phyloP scores from a whole-genome alignment of 2,329 filamentous ascomycete species.

The Apiospora malaysiana region DNA sequence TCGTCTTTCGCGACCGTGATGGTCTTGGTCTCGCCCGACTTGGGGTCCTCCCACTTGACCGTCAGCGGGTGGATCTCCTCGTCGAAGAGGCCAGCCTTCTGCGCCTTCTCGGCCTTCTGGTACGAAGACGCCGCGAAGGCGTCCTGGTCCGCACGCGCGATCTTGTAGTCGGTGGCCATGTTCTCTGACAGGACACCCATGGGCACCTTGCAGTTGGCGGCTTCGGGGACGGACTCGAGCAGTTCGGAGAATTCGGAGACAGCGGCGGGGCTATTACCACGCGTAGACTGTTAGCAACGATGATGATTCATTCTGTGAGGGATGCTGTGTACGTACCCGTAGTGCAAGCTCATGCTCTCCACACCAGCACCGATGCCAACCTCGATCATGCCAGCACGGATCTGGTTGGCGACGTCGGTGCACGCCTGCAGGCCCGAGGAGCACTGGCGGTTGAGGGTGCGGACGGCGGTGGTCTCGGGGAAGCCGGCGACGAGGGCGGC shows the following conservation, averaged over 20 bases:
- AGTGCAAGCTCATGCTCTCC: constrained; percentile 94
- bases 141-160: constrained; percentile 79
- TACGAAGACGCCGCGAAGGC: constrained; percentile 93
- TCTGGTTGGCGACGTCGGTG: constrained; percentile 92
- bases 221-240: constrained; percentile 79
- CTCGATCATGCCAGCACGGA: constrained; percentile 91
- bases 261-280: constrained; percentile 67
- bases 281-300: neutral
- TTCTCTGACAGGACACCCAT: constrained; percentile 94
- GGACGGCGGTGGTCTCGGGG: constrained; percentile 83
- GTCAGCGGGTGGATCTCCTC: constrained; percentile 88
- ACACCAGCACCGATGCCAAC: constrained; percentile 92
- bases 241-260: constrained; percentile 93
- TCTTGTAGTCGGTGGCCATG: constrained; percentile 86
- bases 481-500: constrained; percentile 91
- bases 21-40: constrained; percentile 83
- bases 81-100: constrained; percentile 87
- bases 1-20: constrained; percentile 87
- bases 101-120: constrained; percentile 85
- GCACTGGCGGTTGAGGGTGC: constrained; percentile 91
- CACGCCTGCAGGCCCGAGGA: constrained; percentile 91
- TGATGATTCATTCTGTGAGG: no score
- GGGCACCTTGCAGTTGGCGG: constrained; percentile 95
- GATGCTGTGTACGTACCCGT: constrained; percentile 74
- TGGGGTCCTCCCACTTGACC: constrained; percentile 88